Conservation (phyloP, 345 rosid genomes). For the Linum usitatissimum region DNA sequence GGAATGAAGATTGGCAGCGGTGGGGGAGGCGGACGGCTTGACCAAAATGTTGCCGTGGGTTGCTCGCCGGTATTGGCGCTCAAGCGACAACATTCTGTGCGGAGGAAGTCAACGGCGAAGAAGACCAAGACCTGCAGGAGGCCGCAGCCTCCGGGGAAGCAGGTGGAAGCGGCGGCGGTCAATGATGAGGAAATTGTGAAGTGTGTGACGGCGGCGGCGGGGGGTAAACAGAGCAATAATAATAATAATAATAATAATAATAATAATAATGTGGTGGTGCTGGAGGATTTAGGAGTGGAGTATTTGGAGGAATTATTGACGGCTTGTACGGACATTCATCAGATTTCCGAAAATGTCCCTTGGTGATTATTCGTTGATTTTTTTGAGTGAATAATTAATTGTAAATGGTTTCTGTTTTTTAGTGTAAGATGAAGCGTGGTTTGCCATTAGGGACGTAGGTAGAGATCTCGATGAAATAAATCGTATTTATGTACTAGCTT, state of each 20-base stretch:
- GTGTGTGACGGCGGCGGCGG: background rate
- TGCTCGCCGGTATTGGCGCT: slow-evolving; percentile 36
- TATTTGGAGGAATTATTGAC: slow-evolving; percentile 29
- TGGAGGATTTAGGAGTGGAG: slow-evolving; percentile 35
- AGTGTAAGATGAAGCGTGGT: too few species aligned
- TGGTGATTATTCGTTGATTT: background rate
- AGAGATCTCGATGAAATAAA: too few species aligned
- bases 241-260: too few species aligned
- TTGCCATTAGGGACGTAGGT: too few species aligned
- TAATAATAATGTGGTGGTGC: slow-evolving; percentile 29
- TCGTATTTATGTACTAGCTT: too few species aligned
- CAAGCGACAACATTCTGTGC: slow-evolving; percentile 31
- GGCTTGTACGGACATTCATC: background rate
- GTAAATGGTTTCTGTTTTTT: too few species aligned
- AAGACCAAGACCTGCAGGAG: slow-evolving; percentile 11
- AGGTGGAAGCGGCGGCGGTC: too few species aligned
- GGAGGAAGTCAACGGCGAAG: slow-evolving; percentile 19
- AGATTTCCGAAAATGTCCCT: background rate
- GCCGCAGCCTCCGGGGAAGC: background rate
- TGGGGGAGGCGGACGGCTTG: slow-evolving; percentile 6
- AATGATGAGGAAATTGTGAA: background rate
- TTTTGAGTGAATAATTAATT: too few species aligned
- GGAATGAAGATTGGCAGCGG: slow-evolving; percentile 19
- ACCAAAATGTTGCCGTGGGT: slow-evolving; percentile 13
- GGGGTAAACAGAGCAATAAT: background rate